These are phyloP conservation scores for Calonectria ilicicola DNA, from an alignment of 2,329 filamentous ascomycete species.

Conservation along the genomic window DNA sequence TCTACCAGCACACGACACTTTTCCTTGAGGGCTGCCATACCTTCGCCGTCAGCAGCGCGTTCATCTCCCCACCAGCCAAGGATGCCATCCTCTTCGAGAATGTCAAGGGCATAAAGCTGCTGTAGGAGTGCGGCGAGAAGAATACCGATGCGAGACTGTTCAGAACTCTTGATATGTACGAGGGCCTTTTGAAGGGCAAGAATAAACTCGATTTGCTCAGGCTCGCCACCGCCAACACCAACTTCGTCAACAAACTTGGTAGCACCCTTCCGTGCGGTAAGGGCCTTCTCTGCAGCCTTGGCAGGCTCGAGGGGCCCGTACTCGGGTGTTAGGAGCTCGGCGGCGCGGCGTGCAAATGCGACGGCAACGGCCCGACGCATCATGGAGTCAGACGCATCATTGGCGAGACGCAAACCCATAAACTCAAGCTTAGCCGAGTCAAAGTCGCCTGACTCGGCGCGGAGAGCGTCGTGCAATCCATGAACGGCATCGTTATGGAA, in stretches of 20 bases:
- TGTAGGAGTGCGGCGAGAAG: slow-evolving; percentile 85
- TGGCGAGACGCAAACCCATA: slow-evolving; percentile 90
- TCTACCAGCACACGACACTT: slow-evolving; percentile 85
- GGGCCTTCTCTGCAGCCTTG: slow-evolving; percentile 73
- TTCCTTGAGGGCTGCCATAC: slow-evolving; percentile 76
- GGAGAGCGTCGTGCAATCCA: slow-evolving; percentile 88
- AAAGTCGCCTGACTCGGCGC: slow-evolving; percentile 81
- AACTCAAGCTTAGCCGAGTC: slow-evolving; percentile 89
- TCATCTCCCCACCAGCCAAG: slow-evolving; percentile 88
- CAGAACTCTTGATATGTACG: slow-evolving; percentile 70
- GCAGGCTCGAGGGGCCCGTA: slow-evolving; percentile 67
- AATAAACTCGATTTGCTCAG: slow-evolving; percentile 89
- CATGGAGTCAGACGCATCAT: slow-evolving; percentile 89
- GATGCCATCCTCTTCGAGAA: slow-evolving; percentile 90
- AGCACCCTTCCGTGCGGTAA: slow-evolving; percentile 66
- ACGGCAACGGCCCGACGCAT: slow-evolving; percentile 88
- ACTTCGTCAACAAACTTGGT: slow-evolving; percentile 69
- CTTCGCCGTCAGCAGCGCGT: slow-evolving; percentile 73
- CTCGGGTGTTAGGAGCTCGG: slow-evolving; percentile 71
- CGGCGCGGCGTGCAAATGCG: slow-evolving; percentile 85
- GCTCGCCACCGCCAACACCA: slow-evolving; percentile 72
- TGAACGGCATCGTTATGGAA: slow-evolving; percentile 91
- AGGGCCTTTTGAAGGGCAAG: slow-evolving; percentile 86
- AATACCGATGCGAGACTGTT: slow-evolving; percentile 61
- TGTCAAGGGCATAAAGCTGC: slow-evolving; percentile 85